A percentile compares a stretch with the other conserved stretches of the same genome.
phyloP scores from a whole-genome alignment of 129 eudicot species.

The Arctium lappa region DNA sequence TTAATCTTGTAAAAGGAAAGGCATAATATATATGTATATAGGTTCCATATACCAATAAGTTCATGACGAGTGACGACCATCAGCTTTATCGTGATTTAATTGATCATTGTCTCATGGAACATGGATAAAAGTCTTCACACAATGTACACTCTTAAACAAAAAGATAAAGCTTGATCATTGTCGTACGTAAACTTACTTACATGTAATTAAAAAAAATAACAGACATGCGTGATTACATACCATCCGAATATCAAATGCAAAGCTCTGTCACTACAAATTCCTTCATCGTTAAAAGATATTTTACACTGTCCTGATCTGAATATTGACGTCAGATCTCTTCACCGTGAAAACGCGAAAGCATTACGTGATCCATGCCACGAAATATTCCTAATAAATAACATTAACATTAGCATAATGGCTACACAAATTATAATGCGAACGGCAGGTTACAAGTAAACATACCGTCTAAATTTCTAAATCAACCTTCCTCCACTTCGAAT shows the following conservation, averaged over 20 bases:
- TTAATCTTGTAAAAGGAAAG: neutral
- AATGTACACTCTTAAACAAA: neutral
- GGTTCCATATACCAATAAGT: neutral
- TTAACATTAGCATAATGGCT: neutral
- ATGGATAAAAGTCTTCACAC: neutral
- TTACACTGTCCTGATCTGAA: constrained; percentile 6
- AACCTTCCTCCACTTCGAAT: constrained; percentile 8
- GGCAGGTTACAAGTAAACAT: neutral
- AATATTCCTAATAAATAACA: constrained; percentile 6
- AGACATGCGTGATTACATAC: constrained; percentile 20
- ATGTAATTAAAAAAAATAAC: neutral
- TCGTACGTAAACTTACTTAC: neutral
- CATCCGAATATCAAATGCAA: constrained; percentile 24
- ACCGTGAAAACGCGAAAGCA: constrained; percentile 17
- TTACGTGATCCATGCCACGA: constrained; percentile 4
- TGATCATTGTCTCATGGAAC: neutral
- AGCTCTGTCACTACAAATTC: constrained; percentile 20
- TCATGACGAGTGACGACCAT: neutral
- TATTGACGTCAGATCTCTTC: constrained; percentile 11
- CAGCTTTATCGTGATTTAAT: neutral
- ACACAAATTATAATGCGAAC: neutral
- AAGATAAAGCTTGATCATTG: neutral
- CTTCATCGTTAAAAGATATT: constrained; percentile 9
- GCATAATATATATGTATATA: neutral
- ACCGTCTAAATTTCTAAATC: constrained; percentile 1